Conservation (phyloP, 805 yeast species). For the Isabelozyma pseudorhagii region DNA sequence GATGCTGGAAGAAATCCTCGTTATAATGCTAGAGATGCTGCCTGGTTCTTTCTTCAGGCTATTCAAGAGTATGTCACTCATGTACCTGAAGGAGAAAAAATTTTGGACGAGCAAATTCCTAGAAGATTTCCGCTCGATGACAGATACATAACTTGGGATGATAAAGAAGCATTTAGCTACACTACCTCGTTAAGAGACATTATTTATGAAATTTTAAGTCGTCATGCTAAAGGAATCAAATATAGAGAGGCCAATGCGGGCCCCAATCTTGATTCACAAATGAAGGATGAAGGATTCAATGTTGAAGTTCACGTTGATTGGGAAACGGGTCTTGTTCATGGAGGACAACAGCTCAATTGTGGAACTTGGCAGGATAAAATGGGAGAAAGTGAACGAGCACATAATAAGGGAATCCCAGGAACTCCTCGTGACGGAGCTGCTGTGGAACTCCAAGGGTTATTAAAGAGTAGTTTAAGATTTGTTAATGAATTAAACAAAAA, state of each 20-base stretch:
- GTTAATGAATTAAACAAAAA: conserved; percentile 54
- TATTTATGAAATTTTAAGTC: conserved; percentile 73
- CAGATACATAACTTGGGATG: conserved; percentile 64
- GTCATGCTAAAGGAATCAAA: conserved; percentile 86
- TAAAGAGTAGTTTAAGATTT: conserved; percentile 83
- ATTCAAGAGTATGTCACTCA: conserved; percentile 72
- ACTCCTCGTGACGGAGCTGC: conserved; percentile 98
- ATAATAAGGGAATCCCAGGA: conserved; percentile 90
- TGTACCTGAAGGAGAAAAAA: conserved; percentile 66
- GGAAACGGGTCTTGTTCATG: conserved; percentile 82
- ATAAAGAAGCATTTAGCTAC: conserved; percentile 71
- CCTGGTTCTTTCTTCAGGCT: conserved; percentile 90
- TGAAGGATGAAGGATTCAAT: conserved; percentile 90
- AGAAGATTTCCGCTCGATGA: conserved; percentile 92
- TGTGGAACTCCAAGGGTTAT: conserved; percentile 82
- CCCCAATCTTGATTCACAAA: conserved; percentile 78
- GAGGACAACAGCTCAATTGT: conserved; percentile 90
- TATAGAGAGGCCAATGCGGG: conserved; percentile 97
- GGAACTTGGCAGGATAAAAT: conserved; percentile 99
- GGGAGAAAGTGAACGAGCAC: conserved; percentile 90
- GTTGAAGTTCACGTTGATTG: conserved; percentile 81
- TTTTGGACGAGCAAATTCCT: conserved; percentile 67
- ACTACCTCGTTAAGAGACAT: conserved; percentile 71
- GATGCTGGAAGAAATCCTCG: conserved; percentile 95
- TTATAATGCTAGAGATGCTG: conserved; percentile 95